These are phyloP conservation scores for Apostasia shenzhenica DNA, from an alignment of 106 monocot genomes.

Conservation along the genomic window DNA sequence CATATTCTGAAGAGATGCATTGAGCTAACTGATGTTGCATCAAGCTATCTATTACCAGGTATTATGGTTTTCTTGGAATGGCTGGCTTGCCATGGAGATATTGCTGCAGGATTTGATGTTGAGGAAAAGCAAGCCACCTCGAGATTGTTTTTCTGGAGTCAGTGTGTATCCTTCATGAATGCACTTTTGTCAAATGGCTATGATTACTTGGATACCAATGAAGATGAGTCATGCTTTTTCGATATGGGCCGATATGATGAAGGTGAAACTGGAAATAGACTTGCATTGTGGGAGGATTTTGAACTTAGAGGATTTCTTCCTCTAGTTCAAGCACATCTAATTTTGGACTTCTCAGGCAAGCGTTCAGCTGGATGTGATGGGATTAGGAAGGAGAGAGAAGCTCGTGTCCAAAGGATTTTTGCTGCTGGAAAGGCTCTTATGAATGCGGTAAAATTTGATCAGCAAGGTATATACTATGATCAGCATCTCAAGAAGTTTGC, in stretches of 20 bases:
- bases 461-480: conserved; percentile 62
- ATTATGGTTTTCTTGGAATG: conserved; percentile 93
- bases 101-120: conserved; percentile 44
- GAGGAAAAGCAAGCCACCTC: conserved; percentile 67
- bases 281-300: conserved; percentile 94
- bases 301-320: conserved; percentile 92
- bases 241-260: conserved; percentile 73
- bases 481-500: conserved; percentile 51
- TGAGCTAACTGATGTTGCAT: conserved; percentile 56
- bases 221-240: conserved; percentile 78
- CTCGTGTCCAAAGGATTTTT: conserved; percentile 74
- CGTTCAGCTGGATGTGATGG: conserved; percentile 42
- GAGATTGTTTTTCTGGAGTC: conserved; percentile 81
- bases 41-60: conserved; percentile 69
- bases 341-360: conserved; percentile 87
- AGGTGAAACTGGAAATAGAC: conserved; percentile 67
- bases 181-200: conserved; percentile 52
- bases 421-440: conserved; percentile 65
- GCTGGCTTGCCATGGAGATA: conserved; percentile 76
- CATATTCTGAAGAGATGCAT: conserved; percentile 59
- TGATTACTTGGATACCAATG: conserved; percentile 32
- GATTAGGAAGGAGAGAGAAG: conserved; percentile 54
- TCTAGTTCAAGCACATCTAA: conserved; percentile 72
- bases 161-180: conserved; percentile 69
- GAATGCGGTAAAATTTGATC: conserved; percentile 49